Evolutionary conservation across 163 green algal species (phyloP).

Genomic region (Smithsoniella earleae): DNA sequence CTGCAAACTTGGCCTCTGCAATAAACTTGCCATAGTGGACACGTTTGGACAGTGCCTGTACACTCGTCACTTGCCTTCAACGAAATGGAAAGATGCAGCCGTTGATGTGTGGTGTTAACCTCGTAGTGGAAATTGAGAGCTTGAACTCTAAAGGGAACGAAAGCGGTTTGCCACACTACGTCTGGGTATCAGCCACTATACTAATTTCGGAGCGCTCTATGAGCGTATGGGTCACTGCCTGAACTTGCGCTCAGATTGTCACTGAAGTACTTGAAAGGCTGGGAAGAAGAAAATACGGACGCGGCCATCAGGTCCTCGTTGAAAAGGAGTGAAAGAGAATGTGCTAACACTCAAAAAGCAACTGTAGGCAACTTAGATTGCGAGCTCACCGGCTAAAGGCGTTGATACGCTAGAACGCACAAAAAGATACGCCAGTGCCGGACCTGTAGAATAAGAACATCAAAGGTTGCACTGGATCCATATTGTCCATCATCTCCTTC

Average conservation of each 20-base stretch:
- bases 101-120: no score
- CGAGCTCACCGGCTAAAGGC: neutral
- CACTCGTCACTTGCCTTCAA: no score
- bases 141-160: neutral
- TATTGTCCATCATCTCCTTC: slow-evolving; percentile 93
- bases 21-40: slow-evolving; percentile 99
- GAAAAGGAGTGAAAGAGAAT: neutral
- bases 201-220: no score
- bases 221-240: no score
- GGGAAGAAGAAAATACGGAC: neutral
- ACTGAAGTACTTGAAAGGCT: no score
- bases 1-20: slow-evolving; percentile 91
- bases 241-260: no score
- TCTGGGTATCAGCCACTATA: neutral
- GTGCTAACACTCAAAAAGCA: neutral
- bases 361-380: neutral
- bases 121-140: neutral
- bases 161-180: neutral
- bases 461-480: slow-evolving; percentile 69
- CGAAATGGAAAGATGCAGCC: neutral
- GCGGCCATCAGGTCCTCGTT: no score
- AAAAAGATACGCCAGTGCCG: neutral
- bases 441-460: slow-evolving; percentile 69
- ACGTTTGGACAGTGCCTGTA: slow-evolving; percentile 84
- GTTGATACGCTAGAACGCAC: neutral